These are phyloP conservation scores for Globisporangium recalcitrans DNA, from an alignment of 352 stramenopile species.

Conservation along the genomic window DNA sequence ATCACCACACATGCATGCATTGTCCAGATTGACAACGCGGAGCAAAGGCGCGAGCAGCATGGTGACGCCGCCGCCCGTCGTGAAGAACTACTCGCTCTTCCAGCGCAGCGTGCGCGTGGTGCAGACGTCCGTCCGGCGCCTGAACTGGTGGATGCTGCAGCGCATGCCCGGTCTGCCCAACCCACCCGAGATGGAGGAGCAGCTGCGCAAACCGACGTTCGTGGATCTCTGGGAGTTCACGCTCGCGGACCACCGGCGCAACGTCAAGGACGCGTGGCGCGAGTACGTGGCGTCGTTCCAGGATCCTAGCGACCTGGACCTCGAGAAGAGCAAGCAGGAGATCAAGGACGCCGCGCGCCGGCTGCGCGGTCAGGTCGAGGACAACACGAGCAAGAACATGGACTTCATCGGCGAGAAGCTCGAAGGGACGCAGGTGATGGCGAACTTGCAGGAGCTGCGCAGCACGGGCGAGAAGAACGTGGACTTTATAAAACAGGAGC, in stretches of 20 bases:
- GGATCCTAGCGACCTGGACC: conserved; percentile 43
- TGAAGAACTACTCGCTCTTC: conserved; percentile 74
- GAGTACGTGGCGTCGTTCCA: conserved; percentile 70
- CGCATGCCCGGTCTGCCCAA: conserved; percentile 67
- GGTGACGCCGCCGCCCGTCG: conserved; percentile 11
- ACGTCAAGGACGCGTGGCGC: conserved; percentile 57
- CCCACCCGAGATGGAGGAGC: conserved; percentile 48
- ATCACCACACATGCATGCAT: conserved; percentile 7
- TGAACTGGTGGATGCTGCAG: conserved; percentile 47
- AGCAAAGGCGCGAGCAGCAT: neutral
- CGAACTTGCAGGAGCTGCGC: conserved; percentile 48
- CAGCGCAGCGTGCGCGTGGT: conserved; percentile 62
- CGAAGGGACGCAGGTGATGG: conserved; percentile 56
- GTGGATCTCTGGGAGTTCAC: conserved; percentile 80
- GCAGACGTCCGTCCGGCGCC: conserved; percentile 55
- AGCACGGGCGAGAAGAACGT: conserved; percentile 50
- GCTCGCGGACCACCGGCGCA: conserved; percentile 54
- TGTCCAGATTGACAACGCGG: neutral
- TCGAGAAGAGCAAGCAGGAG: conserved; percentile 62
- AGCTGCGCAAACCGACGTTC: conserved; percentile 43
- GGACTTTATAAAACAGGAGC: conserved; percentile 45
- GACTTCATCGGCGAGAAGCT: conserved; percentile 57
- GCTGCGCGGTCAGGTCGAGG: conserved; percentile 50
- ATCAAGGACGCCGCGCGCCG: conserved; percentile 39
- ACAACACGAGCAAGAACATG: conserved; percentile 51